Percentiles rank a stretch among this genome's conserved stretches.
Conservation (phyloP, 495 filamentous ascomycete genomes). For the Lophiotrema nucula region DNA sequence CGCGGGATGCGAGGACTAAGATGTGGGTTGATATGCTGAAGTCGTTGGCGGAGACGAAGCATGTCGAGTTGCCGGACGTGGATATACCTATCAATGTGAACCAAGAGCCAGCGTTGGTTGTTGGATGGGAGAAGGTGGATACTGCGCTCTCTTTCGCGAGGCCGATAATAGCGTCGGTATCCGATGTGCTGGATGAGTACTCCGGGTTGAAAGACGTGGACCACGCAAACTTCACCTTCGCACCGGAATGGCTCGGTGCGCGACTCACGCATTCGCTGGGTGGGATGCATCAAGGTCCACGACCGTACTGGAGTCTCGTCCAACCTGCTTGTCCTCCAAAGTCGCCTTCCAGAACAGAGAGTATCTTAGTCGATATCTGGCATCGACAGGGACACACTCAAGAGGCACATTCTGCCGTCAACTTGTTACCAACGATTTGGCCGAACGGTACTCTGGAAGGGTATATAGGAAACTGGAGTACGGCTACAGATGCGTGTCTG, state of each 20-base stretch:
- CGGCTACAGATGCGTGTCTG: conserved; percentile 35
- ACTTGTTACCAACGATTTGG: conserved; percentile 14
- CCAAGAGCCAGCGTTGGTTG: conserved; percentile 39
- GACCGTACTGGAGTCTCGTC: conserved; percentile 39
- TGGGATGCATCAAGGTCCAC: background rate
- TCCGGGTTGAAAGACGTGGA: conserved; percentile 18
- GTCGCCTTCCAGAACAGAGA: background rate
- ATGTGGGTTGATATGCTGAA: conserved; percentile 36
- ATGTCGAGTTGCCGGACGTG: conserved; percentile 39
- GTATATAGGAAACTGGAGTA: conserved; percentile 43
- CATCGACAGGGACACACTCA: conserved; percentile 18
- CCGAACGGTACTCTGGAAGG: conserved; percentile 35
- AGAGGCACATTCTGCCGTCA: conserved; percentile 33
- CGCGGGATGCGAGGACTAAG: conserved; percentile 25
- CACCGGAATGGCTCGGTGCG: conserved; percentile 28
- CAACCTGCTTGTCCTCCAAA: conserved; percentile 36
- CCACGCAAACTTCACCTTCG: conserved; percentile 8
- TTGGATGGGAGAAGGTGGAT: conserved; percentile 41
- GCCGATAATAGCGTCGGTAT: background rate
- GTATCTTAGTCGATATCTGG: conserved; percentile 23
- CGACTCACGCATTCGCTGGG: background rate
- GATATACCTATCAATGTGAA: conserved; percentile 41
- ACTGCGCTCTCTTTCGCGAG: conserved; percentile 21
- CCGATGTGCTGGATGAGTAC: conserved; percentile 6
- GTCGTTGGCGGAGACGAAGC: conserved; percentile 14